phyloP scores from a whole-genome alignment of 2,329 filamentous ascomycete genomes.

The Phoma sp. region DNA sequence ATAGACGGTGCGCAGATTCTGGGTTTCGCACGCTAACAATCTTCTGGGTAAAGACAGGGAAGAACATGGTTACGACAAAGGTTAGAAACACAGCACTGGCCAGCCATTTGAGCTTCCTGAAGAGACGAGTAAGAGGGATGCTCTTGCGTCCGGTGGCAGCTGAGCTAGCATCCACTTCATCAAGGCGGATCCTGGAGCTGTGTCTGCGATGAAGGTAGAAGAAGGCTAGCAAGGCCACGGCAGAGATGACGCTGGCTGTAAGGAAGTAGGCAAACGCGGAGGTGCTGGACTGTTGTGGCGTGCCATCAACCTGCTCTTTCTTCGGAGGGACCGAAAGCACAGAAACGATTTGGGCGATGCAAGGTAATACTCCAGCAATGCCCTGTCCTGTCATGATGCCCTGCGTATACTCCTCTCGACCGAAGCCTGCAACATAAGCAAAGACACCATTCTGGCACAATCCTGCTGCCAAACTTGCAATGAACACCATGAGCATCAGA shows the following conservation, averaged over 20 bases:
- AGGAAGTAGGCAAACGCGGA: conserved; percentile 92
- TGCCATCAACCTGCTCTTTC: conserved; percentile 46
- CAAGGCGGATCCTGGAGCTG: conserved; percentile 32
- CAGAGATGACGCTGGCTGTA: conserved; percentile 79
- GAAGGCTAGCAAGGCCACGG: conserved; percentile 74
- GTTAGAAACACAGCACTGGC: conserved; percentile 78
- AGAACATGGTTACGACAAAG: conserved; percentile 90
- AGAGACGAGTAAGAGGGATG: conserved; percentile 69
- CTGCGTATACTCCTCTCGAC: conserved; percentile 87
- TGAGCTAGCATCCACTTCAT: conserved; percentile 33
- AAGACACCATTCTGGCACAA: conserved; percentile 94
- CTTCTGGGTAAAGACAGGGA: conserved; percentile 81
- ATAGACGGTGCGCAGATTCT: conserved; percentile 60
- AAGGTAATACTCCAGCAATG: conserved; percentile 87
- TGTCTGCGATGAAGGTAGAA: conserved; percentile 70
- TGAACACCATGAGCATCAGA: conserved; percentile 79
- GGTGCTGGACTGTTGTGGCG: conserved; percentile 57
- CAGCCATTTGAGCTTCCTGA: conserved; percentile 80
- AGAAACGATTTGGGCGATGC: conserved; percentile 83
- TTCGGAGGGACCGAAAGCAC: conserved; percentile 71
- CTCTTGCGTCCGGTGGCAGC: conserved; percentile 48
- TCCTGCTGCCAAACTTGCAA: conserved; percentile 79
- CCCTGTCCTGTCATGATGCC: conserved; percentile 96
- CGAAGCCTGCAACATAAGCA: conserved; percentile 87
- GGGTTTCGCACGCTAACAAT: conserved; percentile 53